Percentiles rank a stretch among this genome's conserved stretches.
phyloP scores from a whole-genome alignment of 805 yeast genomes.

The Nakazawaea populi region DNA sequence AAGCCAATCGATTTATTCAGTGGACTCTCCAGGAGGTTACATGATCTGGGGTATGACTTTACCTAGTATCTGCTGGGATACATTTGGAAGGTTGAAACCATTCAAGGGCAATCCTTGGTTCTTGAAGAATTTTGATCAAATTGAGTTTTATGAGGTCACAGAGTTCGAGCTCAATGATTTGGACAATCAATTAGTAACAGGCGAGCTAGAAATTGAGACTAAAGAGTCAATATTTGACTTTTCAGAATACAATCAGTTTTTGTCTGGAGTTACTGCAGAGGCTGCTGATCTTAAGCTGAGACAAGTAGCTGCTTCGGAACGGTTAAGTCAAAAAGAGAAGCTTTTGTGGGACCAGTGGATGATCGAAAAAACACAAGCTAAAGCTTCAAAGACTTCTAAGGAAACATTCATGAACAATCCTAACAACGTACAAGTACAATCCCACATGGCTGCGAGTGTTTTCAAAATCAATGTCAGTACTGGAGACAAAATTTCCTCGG shows the following conservation, averaged over 20 bases:
- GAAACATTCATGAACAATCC: slow-evolving; percentile 19
- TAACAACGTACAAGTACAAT: slow-evolving; percentile 16
- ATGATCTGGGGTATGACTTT: slow-evolving; percentile 27
- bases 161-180: slow-evolving; percentile 22
- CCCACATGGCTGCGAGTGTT: slow-evolving; percentile 27
- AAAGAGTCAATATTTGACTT: slow-evolving; percentile 27
- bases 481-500: slow-evolving; percentile 17
- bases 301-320: slow-evolving; percentile 13
- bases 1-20: slow-evolving; percentile 22
- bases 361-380: slow-evolving; percentile 17
- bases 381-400: slow-evolving; percentile 14
- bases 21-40: slow-evolving; percentile 27
- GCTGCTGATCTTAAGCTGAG: slow-evolving; percentile 14
- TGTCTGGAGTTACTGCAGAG: slow-evolving; percentile 23
- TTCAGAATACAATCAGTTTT: slow-evolving; percentile 22
- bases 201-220: slow-evolving; percentile 21
- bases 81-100: slow-evolving; percentile 21
- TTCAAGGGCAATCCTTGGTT: slow-evolving; percentile 25
- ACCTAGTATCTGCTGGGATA: slow-evolving; percentile 27
- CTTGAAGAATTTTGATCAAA: slow-evolving; percentile 26
- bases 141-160: slow-evolving; percentile 28
- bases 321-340: slow-evolving; percentile 13
- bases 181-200: slow-evolving; percentile 25
- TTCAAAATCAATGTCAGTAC: slow-evolving; percentile 22
- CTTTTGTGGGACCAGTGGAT: slow-evolving; percentile 18